Evolutionary conservation across 257 asterid genomes (phyloP).

Genomic region (Scutellaria baicalensis): DNA sequence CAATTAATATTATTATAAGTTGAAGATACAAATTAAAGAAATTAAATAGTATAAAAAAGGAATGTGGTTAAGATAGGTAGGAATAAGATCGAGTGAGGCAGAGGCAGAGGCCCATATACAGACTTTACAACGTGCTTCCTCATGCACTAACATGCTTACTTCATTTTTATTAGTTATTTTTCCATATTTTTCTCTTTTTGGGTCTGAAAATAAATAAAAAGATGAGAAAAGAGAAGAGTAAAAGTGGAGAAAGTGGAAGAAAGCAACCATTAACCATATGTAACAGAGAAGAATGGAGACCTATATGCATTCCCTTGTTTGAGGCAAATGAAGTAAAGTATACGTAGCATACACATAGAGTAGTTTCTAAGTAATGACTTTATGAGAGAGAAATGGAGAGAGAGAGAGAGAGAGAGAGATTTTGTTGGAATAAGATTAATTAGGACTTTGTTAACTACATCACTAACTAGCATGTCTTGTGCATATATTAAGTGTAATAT

Average conservation of each 20-base stretch:
- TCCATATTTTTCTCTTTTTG: background rate
- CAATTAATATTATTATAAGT: too few species aligned
- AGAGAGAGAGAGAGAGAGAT: too few species aligned
- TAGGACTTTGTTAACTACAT: too few species aligned
- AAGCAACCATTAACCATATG: background rate
- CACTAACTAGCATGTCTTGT: too few species aligned
- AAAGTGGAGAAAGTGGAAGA: background rate
- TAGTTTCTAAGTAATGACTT: constrained; percentile 36
- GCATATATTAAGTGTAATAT: too few species aligned
- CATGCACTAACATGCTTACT: too few species aligned
- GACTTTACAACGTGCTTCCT: constrained; percentile 11
- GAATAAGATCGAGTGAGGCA: background rate
- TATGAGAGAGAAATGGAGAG: too few species aligned
- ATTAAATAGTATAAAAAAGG: too few species aligned
- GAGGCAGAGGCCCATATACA: background rate
- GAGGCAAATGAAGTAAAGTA: constrained; percentile 26
- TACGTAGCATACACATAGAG: constrained; percentile 29
- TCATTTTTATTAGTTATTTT: background rate
- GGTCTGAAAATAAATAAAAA: too few species aligned
- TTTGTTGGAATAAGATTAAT: too few species aligned
- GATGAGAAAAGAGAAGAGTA: background rate
- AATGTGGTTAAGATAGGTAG: background rate
- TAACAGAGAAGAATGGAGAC: background rate
- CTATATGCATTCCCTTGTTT: too few species aligned
- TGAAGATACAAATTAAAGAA: too few species aligned